These are phyloP conservation scores for Coemansia sp. DNA, from an alignment of 192 early-diverging fungal species.

Conservation along the genomic window DNA sequence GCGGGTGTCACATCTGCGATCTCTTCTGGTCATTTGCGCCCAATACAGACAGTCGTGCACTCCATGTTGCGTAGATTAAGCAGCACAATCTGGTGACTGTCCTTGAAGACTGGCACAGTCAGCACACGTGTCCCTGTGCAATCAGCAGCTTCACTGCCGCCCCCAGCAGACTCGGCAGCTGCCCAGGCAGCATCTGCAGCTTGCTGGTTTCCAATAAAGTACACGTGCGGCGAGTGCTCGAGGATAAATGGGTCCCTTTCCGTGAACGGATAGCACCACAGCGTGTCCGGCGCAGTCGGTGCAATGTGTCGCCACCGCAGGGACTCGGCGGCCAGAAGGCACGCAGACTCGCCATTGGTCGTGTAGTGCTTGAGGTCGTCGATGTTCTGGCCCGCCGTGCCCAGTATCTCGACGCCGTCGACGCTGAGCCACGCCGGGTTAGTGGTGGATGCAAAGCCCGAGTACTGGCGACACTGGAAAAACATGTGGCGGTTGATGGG, in stretches of 20 bases:
- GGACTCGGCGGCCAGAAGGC: constrained; percentile 71
- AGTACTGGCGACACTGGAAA: constrained; percentile 57
- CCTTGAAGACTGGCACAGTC: constrained; percentile 73
- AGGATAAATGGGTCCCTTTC: constrained; percentile 88
- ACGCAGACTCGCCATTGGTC: constrained; percentile 44
- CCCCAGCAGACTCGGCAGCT: background rate
- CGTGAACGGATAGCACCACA: constrained; percentile 93
- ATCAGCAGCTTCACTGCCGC: constrained; percentile 53
- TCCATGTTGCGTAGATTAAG: constrained; percentile 75
- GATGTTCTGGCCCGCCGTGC: constrained; percentile 82
- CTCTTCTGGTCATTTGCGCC: background rate
- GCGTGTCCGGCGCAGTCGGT: constrained; percentile 91
- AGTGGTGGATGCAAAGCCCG: constrained; percentile 67
- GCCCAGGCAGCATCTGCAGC: constrained; percentile 59
- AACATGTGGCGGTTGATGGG: constrained; percentile 77
- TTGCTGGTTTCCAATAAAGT: constrained; percentile 86
- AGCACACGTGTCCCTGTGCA: constrained; percentile 68
- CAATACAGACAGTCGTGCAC: constrained; percentile 23
- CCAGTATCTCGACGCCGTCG: constrained; percentile 70
- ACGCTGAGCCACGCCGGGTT: constrained; percentile 79
- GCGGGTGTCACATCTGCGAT: background rate
- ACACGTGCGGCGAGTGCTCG: constrained; percentile 73
- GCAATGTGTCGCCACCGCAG: constrained; percentile 87
- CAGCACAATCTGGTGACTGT: constrained; percentile 68
- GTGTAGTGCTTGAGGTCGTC: constrained; percentile 82